phyloP scores from a whole-genome alignment of 768 basidiomycete genomes.

The Hortiboletus campestris region DNA sequence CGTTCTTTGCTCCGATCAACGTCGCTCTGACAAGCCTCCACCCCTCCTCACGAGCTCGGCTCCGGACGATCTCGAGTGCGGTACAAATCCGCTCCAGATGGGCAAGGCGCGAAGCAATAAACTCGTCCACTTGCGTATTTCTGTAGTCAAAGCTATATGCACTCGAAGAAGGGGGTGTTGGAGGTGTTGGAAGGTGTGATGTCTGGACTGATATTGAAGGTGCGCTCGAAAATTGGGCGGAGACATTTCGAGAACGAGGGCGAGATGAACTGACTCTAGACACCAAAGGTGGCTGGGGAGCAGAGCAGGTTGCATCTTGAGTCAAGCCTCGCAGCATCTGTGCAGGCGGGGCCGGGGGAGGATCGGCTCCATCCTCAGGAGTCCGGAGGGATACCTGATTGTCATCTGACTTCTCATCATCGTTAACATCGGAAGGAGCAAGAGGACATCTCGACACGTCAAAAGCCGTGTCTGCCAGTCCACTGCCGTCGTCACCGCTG shows the following conservation, averaged over 20 bases:
- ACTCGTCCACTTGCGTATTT: slow-evolving; percentile 10
- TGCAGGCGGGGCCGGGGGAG: slow-evolving; percentile 7
- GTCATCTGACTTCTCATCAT: slow-evolving; percentile 31
- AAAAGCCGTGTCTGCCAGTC: slow-evolving; percentile 15
- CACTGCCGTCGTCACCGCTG: slow-evolving; percentile 2
- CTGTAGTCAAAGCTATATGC: not conserved
- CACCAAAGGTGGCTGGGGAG: slow-evolving; percentile 10
- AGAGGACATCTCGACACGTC: slow-evolving; percentile 21
- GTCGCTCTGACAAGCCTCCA: slow-evolving; percentile 36
- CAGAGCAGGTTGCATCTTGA: not conserved
- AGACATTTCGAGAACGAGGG: slow-evolving; percentile 25
- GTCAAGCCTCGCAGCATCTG: not conserved
- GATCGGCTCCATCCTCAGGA: slow-evolving; percentile 24
- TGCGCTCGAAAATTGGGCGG: slow-evolving; percentile 1
- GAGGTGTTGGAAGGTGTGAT: not conserved
- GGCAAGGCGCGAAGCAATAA: slow-evolving; percentile 14
- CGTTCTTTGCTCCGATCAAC: slow-evolving; percentile 18
- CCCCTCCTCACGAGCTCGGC: slow-evolving; percentile 42
- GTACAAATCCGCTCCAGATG: slow-evolving; percentile 39
- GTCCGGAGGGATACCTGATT: slow-evolving; percentile 25
- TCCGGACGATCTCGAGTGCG: slow-evolving; percentile 41
- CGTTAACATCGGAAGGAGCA: slow-evolving; percentile 25
- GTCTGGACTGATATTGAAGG: not conserved
- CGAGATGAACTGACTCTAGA: slow-evolving; percentile 25
- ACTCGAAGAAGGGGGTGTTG: slow-evolving; percentile 8